Conservation (phyloP, 306 rosid genomes). For the Vicia villosa region DNA sequence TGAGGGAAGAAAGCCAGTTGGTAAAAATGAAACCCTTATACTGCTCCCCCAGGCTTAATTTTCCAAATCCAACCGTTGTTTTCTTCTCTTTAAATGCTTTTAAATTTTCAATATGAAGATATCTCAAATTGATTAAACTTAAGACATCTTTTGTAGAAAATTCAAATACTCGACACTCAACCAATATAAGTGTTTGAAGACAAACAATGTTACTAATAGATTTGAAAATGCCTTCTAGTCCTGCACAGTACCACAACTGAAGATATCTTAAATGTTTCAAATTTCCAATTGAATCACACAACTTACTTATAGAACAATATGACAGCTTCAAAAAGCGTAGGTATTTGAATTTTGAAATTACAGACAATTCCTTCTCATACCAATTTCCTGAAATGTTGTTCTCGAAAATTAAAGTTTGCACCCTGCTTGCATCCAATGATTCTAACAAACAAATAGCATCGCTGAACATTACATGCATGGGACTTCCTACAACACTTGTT, state of each 20-base stretch:
- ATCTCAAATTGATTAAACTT: neutral
- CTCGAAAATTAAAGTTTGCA: neutral
- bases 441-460: neutral
- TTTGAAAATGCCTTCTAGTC: neutral
- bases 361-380: neutral
- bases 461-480: neutral
- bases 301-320: neutral
- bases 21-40: neutral
- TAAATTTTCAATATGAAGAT: neutral
- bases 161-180: fast-evolving
- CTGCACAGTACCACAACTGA: fast-evolving
- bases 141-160: neutral
- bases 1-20: constrained; percentile 26
- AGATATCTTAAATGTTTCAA: neutral
- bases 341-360: neutral
- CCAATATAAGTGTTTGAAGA: neutral
- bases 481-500: neutral
- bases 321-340: neutral
- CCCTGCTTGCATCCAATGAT: neutral
- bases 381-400: too few relatives aligned
- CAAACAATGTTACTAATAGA: neutral
- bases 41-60: neutral
- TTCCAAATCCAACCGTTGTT: neutral
- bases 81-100: neutral
- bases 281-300: neutral